These are phyloP conservation scores for Colletotrichum liriopes DNA, from an alignment of 2,329 filamentous ascomycete genomes.

Conservation along the genomic window DNA sequence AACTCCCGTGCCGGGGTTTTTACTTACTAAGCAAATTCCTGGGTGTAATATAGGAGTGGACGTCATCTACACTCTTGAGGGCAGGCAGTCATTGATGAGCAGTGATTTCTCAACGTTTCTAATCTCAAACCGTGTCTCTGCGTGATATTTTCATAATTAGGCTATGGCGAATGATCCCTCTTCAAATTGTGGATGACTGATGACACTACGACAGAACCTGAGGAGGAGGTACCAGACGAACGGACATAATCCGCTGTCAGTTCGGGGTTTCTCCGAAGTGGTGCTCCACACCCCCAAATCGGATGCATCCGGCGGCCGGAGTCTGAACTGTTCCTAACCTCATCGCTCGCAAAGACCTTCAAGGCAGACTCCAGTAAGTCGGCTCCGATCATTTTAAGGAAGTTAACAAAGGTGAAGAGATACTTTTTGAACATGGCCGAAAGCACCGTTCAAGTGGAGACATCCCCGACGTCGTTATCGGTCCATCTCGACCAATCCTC, in stretches of 20 bases:
- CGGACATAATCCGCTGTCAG: not conserved
- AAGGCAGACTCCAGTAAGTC: not conserved
- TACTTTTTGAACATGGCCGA: not conserved
- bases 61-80: no score
- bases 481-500: no score
- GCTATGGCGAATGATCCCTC: not conserved
- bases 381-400: no score
- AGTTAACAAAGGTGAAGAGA: no score
- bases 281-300: constrained; percentile 1
- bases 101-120: no score
- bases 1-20: no score
- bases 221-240: not conserved
- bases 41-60: no score
- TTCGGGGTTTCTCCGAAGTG: not conserved
- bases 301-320: constrained; percentile 22
- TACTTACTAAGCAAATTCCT: no score
- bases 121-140: no score
- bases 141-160: not conserved
- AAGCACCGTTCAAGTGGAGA: not conserved
- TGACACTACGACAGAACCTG: no score
- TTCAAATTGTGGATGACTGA: not conserved
- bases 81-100: no score
- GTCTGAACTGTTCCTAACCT: not conserved
- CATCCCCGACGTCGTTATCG: not conserved
- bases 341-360: not conserved